Evolutionary conservation across 768 basidiomycete species (phyloP).

Genomic region (Tulasnella sp.): DNA sequence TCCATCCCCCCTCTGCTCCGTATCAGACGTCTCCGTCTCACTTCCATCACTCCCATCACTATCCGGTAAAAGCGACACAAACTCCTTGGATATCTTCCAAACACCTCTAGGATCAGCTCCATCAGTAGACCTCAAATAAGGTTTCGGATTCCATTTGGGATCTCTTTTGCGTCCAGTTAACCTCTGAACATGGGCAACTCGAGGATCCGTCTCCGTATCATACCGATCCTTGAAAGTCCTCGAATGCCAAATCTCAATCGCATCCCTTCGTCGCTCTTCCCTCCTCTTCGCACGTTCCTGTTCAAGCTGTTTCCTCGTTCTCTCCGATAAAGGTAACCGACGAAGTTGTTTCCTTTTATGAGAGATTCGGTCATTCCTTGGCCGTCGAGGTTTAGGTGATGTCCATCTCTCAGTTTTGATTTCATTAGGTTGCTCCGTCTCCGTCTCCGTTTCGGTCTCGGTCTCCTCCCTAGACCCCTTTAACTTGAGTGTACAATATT

Average conservation of each 20-base stretch:
- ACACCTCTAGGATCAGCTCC: slow-evolving; percentile 1
- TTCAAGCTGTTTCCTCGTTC: neutral
- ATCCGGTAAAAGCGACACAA: neutral
- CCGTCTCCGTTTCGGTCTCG: neutral
- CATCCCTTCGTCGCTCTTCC: slow-evolving; percentile 2
- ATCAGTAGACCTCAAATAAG: neutral
- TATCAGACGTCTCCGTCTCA: slow-evolving; percentile 10
- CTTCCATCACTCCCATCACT: neutral
- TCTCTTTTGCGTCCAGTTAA: slow-evolving; percentile 62
- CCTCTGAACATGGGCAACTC: slow-evolving; percentile 53
- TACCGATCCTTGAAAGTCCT: slow-evolving; percentile 31
- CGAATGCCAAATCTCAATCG: slow-evolving; percentile 11
- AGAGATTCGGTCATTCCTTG: no score
- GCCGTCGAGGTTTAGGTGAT: neutral
- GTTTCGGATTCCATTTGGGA: slow-evolving; percentile 2
- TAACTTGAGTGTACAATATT: slow-evolving; percentile 50
- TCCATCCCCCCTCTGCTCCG: slow-evolving; percentile 23
- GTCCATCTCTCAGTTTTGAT: no score
- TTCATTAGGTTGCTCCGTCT: neutral
- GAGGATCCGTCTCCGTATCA: slow-evolving; percentile 51
- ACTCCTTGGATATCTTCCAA: slow-evolving; percentile 6
- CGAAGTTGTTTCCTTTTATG: no score
- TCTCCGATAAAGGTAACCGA: neutral
- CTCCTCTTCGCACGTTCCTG: slow-evolving; percentile 3
- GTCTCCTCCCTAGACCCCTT: slow-evolving; percentile 5